phyloP scores from a whole-genome alignment of 208 protist genomes.

The Trypanosoma congolense region DNA sequence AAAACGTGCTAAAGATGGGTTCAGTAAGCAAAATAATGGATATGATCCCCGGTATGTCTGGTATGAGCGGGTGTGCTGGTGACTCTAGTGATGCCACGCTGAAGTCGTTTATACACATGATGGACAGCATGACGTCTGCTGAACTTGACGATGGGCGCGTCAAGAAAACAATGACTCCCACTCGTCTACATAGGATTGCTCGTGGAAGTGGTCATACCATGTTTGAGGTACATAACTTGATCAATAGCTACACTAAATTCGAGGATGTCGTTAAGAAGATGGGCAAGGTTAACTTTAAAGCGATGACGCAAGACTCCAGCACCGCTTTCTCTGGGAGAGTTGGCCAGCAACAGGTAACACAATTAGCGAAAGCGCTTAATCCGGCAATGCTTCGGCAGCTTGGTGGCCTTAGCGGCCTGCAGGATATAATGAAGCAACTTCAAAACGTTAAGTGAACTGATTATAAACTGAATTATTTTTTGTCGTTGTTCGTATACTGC shows the following conservation, averaged over 20 bases:
- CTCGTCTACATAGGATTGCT: conserved; percentile 79
- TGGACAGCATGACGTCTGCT: conserved; percentile 95
- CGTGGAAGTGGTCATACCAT: conserved; percentile 77
- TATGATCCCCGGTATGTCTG: conserved; percentile 91
- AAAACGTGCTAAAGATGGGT: conserved; percentile 93
- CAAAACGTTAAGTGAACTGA: conserved; percentile 25
- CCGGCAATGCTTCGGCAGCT: conserved; percentile 82
- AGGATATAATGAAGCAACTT: conserved; percentile 88
- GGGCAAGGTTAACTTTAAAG: conserved; percentile 89
- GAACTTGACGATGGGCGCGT: conserved; percentile 89
- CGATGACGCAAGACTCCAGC: conserved; percentile 73
- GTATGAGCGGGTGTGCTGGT: conserved; percentile 46
- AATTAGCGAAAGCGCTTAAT: conserved; percentile 85
- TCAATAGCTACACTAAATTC: conserved; percentile 79
- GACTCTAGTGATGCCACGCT: conserved; percentile 70
- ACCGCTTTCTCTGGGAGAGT: conserved; percentile 45
- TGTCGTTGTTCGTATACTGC: neutral
- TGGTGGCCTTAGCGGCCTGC: conserved; percentile 76
- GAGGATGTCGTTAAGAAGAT: conserved; percentile 90
- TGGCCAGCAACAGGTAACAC: conserved; percentile 82
- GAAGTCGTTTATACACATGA: conserved; percentile 93
- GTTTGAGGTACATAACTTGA: conserved; percentile 73
- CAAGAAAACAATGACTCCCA: conserved; percentile 88
- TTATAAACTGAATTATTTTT: conserved; percentile 8
- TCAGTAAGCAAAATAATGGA: conserved; percentile 92